Base-by-base conservation (phyloP, 2,329 filamentous ascomycete species). In the Penicillium sp. region DNA sequence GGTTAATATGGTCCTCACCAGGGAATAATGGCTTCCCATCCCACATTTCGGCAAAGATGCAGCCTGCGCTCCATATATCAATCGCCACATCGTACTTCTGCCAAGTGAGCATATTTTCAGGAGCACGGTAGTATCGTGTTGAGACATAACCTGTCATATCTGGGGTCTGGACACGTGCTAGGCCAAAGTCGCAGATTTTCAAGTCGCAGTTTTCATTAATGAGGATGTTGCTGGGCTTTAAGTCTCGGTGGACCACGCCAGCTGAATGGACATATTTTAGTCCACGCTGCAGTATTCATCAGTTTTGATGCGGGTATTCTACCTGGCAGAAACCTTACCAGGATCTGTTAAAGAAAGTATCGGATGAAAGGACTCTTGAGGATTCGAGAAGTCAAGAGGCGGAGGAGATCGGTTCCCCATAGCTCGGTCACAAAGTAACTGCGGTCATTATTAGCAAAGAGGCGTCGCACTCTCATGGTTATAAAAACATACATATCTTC, bases 61-160 rank as follows among this genome's bases (percentile, higher is more conserved):
- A 99, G 57, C 93, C 94, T 18, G 93, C 93, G 73, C 93, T 97
- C 94, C 94, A 99, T 72, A 99, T 96, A 73, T 99, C 94, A 55
- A 99, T 94, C 79, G 97, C 94, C 46, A 97, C 87, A 67, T 97
- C 94, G 78, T 99, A 99, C 80, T 97, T 99, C 81, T 99, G 94
- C 94, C 94, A 99, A 62, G 94, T 97, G 73, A 99, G 90, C 94
- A 99, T 99, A 73, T 99, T 99, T 77, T 99, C 94, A n/a, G 94
- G 94, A 7, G 94, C 94, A 69, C 94, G 88, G 83, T 99, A 99
- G 82, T 99, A 99, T 82, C 94, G 84, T 59, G 94, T 99, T 45
- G 94, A 97, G 58, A 99, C 94, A 72, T 99, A 99, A 67, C 94
- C 94, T 40, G 94, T 99, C 94, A 99, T 99, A 78, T 97, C 94